phyloP scores from a whole-genome alignment of 768 basidiomycete species.

The Panaeolus papilionaceus region DNA sequence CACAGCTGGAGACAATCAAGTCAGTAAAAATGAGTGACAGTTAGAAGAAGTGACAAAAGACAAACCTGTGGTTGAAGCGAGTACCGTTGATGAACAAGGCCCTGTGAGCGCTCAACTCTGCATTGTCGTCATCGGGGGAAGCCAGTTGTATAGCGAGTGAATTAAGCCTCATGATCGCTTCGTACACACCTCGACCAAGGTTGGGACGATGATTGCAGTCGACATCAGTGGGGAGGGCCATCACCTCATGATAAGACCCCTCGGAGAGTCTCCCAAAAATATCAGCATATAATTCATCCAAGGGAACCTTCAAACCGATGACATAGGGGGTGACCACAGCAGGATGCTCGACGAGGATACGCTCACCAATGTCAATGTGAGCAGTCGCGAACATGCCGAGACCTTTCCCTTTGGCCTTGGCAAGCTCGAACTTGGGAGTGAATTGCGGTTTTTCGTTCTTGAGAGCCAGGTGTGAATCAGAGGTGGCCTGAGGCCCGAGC shows the following conservation, averaged over 20 bases:
- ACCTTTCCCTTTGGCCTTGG: conserved; percentile 25
- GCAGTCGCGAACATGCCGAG: conserved; percentile 35
- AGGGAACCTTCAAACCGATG: conserved; percentile 29
- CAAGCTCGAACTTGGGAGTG: conserved; percentile 2
- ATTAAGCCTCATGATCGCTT: conserved; percentile 39
- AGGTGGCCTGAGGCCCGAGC: neutral
- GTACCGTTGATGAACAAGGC: conserved; percentile 43
- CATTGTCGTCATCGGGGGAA: conserved; percentile 29
- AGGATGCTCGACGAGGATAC: conserved; percentile 40
- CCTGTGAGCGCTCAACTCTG: conserved; percentile 38
- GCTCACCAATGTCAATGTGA: conserved; percentile 28
- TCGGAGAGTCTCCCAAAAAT: conserved; percentile 35
- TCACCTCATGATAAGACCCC: conserved; percentile 25
- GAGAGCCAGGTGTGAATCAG: neutral
- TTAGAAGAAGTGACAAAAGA: neutral
- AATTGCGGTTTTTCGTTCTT: neutral
- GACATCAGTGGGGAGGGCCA: conserved; percentile 26
- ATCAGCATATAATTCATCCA: conserved; percentile 32
- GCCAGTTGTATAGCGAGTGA: conserved; percentile 38
- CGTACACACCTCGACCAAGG: conserved; percentile 25
- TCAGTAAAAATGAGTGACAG: neutral
- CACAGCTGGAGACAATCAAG: conserved; percentile 35
- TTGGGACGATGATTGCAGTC: conserved; percentile 21
- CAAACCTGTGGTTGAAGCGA: conserved; percentile 49
- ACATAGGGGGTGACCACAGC: conserved; percentile 39